Evolutionary conservation across 768 basidiomycete genomes (phyloP).

Genomic region (Termitomyces sp.): DNA sequence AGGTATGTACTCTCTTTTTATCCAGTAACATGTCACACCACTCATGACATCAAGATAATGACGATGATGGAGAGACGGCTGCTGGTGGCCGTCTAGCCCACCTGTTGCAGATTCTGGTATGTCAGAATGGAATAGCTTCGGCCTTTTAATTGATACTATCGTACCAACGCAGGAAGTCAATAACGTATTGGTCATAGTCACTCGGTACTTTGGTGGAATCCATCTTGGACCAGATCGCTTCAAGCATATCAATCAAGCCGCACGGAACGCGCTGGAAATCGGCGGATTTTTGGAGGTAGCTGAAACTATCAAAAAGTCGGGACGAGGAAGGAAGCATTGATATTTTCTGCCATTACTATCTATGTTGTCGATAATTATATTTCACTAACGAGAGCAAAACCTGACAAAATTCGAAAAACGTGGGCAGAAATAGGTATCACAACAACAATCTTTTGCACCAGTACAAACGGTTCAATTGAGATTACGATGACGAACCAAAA

Average conservation of each 20-base stretch:
- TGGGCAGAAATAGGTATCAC: not conserved
- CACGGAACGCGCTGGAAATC: conserved; percentile 81
- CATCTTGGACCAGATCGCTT: conserved; percentile 86
- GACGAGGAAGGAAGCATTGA: conserved; percentile 19
- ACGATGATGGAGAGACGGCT: conserved; percentile 92
- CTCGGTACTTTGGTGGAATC: conserved; percentile 90
- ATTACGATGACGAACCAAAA: too few relatives aligned
- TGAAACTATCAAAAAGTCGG: conserved; percentile 29
- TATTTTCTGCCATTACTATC: not conserved
- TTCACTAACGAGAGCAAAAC: not conserved
- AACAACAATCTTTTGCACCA: too few relatives aligned
- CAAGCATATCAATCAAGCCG: conserved; percentile 94
- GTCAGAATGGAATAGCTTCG: conserved; percentile 13
- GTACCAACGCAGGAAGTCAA: conserved; percentile 54
- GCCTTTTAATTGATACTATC: not conserved
- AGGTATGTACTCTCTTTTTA: conserved; percentile 37
- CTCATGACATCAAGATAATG: conserved; percentile 58
- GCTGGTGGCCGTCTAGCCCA: conserved; percentile 90
- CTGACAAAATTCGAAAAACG: not conserved
- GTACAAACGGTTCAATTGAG: too few relatives aligned
- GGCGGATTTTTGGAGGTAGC: conserved; percentile 76
- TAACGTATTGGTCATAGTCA: conserved; percentile 87
- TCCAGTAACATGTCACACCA: not conserved
- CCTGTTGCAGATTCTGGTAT: conserved; percentile 80
- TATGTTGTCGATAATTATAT: not conserved